Evolutionary conservation across 2,329 filamentous ascomycete genomes (phyloP).

Genomic region (Ascochyta koolunga): DNA sequence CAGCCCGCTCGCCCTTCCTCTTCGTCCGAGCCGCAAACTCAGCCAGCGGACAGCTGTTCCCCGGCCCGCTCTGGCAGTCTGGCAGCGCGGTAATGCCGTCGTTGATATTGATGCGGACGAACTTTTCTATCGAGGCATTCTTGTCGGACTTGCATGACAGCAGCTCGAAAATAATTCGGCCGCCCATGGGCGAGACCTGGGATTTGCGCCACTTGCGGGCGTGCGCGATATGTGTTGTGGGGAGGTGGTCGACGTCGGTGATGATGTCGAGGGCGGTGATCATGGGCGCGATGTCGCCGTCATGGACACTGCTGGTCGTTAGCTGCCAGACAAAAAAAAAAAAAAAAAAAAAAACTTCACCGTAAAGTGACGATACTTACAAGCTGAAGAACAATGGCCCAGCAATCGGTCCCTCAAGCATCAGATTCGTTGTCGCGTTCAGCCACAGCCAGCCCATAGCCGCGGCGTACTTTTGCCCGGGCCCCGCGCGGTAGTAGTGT

Average conservation of each 20-base stretch:
- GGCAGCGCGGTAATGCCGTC: slow-evolving; percentile 60
- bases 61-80: slow-evolving; percentile 56
- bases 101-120: slow-evolving; percentile 63
- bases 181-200: slow-evolving; percentile 64
- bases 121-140: slow-evolving; percentile 27
- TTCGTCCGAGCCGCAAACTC: slow-evolving; percentile 52
- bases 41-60: slow-evolving; percentile 54
- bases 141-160: slow-evolving; percentile 46
- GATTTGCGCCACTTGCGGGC: slow-evolving; percentile 61
- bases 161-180: slow-evolving; percentile 61
- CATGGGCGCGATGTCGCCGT: slow-evolving; percentile 64
- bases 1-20: slow-evolving; percentile 51
- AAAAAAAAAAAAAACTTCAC: too few species aligned
- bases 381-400: slow-evolving; percentile 64
- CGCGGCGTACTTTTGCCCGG: slow-evolving; percentile 60
- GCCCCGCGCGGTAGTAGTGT: slow-evolving; percentile 65
- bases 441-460: slow-evolving; percentile 65
- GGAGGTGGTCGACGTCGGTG: slow-evolving; percentile 52
- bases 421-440: slow-evolving; percentile 60
- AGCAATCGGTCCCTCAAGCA: slow-evolving; percentile 50
- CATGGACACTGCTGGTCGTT: slow-evolving; percentile 54
- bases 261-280: slow-evolving; percentile 60
- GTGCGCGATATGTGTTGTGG: slow-evolving; percentile 52
- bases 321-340: background rate
- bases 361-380: slow-evolving; percentile 38